Evolutionary conservation across 1,284 basidiomycete species (phyloP).

Genomic region (Fomitiporia mediterranea): DNA sequence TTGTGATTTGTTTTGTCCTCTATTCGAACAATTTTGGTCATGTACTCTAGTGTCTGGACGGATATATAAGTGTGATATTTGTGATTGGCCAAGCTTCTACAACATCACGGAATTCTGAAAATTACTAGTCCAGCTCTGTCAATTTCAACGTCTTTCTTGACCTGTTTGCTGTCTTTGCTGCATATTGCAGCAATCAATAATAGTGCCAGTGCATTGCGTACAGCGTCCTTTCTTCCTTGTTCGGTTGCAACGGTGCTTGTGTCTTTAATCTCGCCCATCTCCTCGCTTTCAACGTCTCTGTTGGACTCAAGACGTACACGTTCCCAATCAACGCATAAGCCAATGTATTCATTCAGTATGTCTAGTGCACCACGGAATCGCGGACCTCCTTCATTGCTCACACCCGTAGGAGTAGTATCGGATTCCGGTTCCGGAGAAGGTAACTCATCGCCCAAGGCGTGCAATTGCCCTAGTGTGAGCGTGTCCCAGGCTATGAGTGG

Average conservation of each 20-base stretch:
- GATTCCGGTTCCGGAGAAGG: conserved; percentile 28
- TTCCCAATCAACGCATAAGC: conserved; percentile 59
- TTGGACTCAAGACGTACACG: conserved; percentile 35
- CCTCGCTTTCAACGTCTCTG: conserved; percentile 20
- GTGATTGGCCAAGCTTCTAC: too few species aligned
- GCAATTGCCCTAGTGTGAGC: conserved; percentile 53
- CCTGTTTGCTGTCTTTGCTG: conserved; percentile 50
- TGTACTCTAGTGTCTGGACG: too few species aligned
- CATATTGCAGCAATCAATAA: conserved; percentile 51
- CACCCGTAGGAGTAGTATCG: neutral
- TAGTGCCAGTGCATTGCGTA: conserved; percentile 45
- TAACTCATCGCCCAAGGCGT: conserved; percentile 40
- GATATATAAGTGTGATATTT: too few species aligned
- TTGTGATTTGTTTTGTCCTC: too few species aligned
- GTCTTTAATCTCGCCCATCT: conserved; percentile 25
- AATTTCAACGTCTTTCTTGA: conserved; percentile 50
- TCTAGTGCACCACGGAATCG: conserved; percentile 49
- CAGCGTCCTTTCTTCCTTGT: conserved; percentile 34
- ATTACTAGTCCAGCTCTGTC: conserved; percentile 56
- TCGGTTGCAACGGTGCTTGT: conserved; percentile 23
- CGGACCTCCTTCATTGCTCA: conserved; percentile 28
- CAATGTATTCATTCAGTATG: conserved; percentile 54
- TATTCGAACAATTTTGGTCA: too few species aligned
- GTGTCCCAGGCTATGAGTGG: conserved; percentile 60
- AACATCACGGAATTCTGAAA: conserved; percentile 52